Conservation (phyloP, 257 asterid species). For the Striga asiatica region DNA sequence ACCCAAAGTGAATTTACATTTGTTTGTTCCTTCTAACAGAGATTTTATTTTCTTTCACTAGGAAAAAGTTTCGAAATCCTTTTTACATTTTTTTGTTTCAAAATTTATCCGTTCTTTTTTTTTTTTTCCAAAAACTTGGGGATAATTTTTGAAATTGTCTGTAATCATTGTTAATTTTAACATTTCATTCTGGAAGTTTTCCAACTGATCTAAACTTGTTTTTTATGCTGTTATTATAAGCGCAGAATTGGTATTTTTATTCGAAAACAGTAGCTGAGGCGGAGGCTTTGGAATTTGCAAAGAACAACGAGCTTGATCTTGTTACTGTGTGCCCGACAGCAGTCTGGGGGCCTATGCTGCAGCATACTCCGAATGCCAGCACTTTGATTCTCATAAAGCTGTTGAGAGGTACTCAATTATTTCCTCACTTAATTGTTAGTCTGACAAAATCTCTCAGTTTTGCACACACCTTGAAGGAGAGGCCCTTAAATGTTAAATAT, state of each 20-base stretch:
- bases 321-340: slow-evolving; percentile 47
- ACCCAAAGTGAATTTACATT: too few species aligned
- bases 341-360: slow-evolving; percentile 71
- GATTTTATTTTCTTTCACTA: not conserved
- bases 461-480: too few species aligned
- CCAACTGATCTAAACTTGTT: not conserved
- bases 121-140: too few species aligned
- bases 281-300: slow-evolving; percentile 56
- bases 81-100: not conserved
- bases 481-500: too few species aligned
- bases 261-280: slow-evolving; percentile 72
- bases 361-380: slow-evolving; percentile 45
- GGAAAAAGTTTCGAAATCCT: not conserved
- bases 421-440: not conserved
- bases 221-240: not conserved
- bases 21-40: too few species aligned
- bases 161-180: not conserved
- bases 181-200: not conserved
- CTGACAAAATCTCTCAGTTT: too few species aligned
- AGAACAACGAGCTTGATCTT: slow-evolving; percentile 40
- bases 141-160: not conserved
- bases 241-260: slow-evolving; percentile 72
- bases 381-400: slow-evolving; percentile 44
- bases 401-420: slow-evolving; percentile 39
- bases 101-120: too few species aligned